Base-by-base conservation (phyloP, 2,329 filamentous ascomycete species). In the Myriangium duriaei region DNA sequence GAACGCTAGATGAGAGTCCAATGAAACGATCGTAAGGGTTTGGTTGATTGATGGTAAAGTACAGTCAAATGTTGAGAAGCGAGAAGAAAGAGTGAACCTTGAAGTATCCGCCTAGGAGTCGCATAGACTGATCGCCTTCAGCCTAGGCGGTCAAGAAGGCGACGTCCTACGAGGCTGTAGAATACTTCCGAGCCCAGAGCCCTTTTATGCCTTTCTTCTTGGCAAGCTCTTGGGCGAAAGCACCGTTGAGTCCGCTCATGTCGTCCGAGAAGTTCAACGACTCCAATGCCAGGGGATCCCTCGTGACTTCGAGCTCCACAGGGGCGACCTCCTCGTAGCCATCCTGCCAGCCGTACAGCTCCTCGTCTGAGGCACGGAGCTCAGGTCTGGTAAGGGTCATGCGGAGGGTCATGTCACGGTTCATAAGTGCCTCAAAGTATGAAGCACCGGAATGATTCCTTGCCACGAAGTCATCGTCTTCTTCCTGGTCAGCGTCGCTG, bases 321-420 rank as follows among this genome's bases (percentile, higher is more conserved):
- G 41, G 47, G 12, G 43, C 46, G 2, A 39, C 40, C 18, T 48
- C 40, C 12, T 41, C 46, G 11, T 45, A 37, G 21, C 49, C 38
- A 16, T 62, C 62, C 50, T 79, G 73, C 75, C 77, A 82, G 30
- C 76, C 76, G 50, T 86, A 83, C 11, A 83, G 68, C 43, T 78
- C 69, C 9, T 79, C 74, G 44, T 88, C 81, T 45, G 78, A 69
- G 4, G 79, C 78, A 30, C 86, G 77, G 33, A 96, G 69, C 54
- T 96, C 88, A 0, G 86, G 83, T 32, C 87, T 71, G 3, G 91
- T 96, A 39, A 96, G 70, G 0, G 88, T 96, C 86, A 96, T 93
- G 34, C 87, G 82, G 34, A 96, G 63, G 2, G 91, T 96, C 87
- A 95, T 95, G 58, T 96, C 87, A 12, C 43, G 34, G 26, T 39